Evolutionary conservation across 116 monocot species (phyloP), one percentile per base, ranked within the genome.

Genomic region (Iris pallida): DNA sequence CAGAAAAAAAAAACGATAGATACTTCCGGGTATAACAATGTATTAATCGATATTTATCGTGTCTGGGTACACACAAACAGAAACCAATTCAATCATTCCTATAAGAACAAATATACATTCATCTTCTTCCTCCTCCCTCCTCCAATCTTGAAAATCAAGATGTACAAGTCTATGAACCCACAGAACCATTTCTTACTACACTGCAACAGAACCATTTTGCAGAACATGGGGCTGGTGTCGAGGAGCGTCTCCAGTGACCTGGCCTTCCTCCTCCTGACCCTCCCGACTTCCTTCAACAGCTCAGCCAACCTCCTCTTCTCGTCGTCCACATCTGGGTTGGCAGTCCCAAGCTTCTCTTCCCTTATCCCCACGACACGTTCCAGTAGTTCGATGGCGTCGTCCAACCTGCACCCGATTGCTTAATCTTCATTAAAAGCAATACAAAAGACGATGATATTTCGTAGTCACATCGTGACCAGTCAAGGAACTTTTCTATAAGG

Each of bases 281-380:
- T 78, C n/a, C 89, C 89, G 46, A 77, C 79, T 78, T 89, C 89
- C 61, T 89, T 89, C 47, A 89, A 69, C 42, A 89, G 63, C 72
- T 89, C 85, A 30, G 64, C 77, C 63, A 89, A 48, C 75, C 89
- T 72, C 72, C 82, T 85, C 77, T 89, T 89, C 79, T 89, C 89
- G 48, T 89, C 89, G 41, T 82, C 85, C 8, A 89, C 89, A 55
- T 85, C 85, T 8, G 89, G 85, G 59, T 85, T 89, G 9, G 89
- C 89, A 4, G 89, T 89, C 47, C 89, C 89, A 45, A 89, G 89
- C 80, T 75, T 85, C 45, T 82, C 89, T 67, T 89, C 89, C 17
- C 89, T 76, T 30, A 85, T 69, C 7, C 71, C 79, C 4, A 89
- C 85, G 10, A 89, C 74, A 54, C 75, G 65, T 58, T 89, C 89